These are phyloP conservation scores for Hydrangea macrophylla DNA, from an alignment of 148 eudicot genomes.

Conservation along the genomic window DNA sequence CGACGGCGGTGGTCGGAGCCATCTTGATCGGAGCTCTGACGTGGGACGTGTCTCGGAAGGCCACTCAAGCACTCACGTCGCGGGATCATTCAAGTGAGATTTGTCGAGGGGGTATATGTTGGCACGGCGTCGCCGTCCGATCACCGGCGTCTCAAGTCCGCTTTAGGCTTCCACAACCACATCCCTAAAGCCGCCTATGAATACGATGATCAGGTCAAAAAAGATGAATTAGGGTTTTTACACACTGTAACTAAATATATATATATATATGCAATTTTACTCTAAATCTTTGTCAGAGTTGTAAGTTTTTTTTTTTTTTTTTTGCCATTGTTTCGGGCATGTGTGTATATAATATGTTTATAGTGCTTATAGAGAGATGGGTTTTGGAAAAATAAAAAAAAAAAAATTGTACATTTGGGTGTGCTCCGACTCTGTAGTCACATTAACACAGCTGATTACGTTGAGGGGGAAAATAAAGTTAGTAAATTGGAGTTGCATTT, in stretches of 20 bases:
- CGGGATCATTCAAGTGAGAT: slow-evolving; percentile 11
- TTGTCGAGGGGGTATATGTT: slow-evolving; percentile 80
- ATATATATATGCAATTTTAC: not conserved
- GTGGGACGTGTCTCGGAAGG: slow-evolving; percentile 78
- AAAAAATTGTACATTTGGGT: too few species aligned
- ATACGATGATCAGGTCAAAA: not conserved
- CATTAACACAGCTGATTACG: too few species aligned
- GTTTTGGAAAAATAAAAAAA: too few species aligned
- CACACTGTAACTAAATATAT: not conserved
- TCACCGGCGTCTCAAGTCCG: slow-evolving; percentile 76
- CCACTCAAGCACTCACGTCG: slow-evolving; percentile 20
- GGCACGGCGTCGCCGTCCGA: slow-evolving; percentile 91
- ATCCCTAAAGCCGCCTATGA: not conserved
- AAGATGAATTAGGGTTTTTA: not conserved
- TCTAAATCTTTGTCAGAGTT: too few species aligned
- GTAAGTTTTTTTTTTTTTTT: too few species aligned
- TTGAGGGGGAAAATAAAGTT: too few species aligned
- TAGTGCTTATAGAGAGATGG: too few species aligned
- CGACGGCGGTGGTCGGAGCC: slow-evolving; percentile 47
- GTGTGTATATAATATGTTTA: too few species aligned
- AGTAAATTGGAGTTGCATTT: too few species aligned
- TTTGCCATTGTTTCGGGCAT: not conserved
- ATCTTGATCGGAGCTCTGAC: slow-evolving; percentile 45
- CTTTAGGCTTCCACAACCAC: slow-evolving; percentile 40
- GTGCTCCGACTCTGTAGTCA: too few species aligned